Conservation (phyloP, 148 eudicot genomes). For the Rhododendron simsii region DNA sequence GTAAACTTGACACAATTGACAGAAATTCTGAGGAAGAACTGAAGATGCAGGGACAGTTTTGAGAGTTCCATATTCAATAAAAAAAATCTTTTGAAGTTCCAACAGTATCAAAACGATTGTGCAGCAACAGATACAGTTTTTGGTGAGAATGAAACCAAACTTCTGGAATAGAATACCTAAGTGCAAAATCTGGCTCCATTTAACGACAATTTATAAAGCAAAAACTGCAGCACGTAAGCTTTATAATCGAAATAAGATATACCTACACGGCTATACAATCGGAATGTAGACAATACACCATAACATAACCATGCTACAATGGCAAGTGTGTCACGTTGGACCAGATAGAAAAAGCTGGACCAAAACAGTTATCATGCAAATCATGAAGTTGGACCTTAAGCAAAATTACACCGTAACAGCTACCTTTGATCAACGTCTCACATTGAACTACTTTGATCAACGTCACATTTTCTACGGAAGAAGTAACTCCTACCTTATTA, state of each 20-base stretch:
- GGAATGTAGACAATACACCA: no score
- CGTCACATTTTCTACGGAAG: not conserved
- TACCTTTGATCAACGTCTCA: not conserved
- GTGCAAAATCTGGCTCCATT: not conserved
- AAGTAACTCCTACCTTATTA: not conserved
- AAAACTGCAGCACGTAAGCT: not conserved
- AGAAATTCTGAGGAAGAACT: no score
- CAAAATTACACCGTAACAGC: not conserved
- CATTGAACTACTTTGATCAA: no score
- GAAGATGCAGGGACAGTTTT: no score
- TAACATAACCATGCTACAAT: no score
- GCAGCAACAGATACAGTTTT: no score
- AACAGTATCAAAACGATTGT: no score
- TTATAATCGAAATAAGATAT: not conserved
- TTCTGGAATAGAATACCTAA: not conserved
- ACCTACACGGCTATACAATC: no score
- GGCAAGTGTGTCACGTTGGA: no score
- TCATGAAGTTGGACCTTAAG: not conserved
- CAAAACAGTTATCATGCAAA: not conserved
- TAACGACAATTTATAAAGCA: not conserved
- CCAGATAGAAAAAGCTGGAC: no score
- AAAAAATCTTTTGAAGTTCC: no score
- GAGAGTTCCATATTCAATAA: no score
- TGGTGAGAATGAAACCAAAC: not conserved
- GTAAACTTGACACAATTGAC: not conserved